These are phyloP conservation scores for Astragalus membranaceus DNA, from an alignment of 306 rosid genomes.

Conservation along the genomic window DNA sequence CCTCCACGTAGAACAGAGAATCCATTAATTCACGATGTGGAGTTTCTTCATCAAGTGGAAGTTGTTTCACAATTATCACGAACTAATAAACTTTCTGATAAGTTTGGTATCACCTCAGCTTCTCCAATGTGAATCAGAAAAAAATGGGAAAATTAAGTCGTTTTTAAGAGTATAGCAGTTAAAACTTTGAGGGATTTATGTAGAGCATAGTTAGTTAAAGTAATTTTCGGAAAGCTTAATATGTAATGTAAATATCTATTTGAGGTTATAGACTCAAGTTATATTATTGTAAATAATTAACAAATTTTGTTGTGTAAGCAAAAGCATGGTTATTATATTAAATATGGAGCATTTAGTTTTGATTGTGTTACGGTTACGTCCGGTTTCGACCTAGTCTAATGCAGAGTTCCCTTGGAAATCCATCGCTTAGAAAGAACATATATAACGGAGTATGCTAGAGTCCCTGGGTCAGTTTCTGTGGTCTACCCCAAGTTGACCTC, in stretches of 20 bases:
- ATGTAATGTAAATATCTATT: slow-evolving; percentile 26
- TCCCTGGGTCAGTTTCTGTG: no score
- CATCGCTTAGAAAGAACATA: no score
- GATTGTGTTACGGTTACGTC: no score
- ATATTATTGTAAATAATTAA: slow-evolving; percentile 8
- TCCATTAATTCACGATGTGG: slow-evolving; percentile 66
- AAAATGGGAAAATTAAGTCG: not conserved
- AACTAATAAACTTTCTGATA: slow-evolving; percentile 46
- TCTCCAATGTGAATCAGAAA: slow-evolving; percentile 30
- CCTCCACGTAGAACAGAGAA: slow-evolving; percentile 78
- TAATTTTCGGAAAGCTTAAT: not conserved
- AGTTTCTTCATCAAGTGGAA: slow-evolving; percentile 69
- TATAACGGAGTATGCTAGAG: no score
- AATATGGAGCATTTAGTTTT: not conserved
- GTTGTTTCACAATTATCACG: slow-evolving; percentile 47
- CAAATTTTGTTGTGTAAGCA: slow-evolving; percentile 10
- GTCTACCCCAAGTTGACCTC: no score
- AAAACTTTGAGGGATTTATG: slow-evolving; percentile 3
- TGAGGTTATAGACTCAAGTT: slow-evolving; percentile 7
- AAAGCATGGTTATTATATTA: not conserved
- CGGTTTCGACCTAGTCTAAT: no score
- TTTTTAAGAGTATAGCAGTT: not conserved
- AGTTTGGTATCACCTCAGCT: slow-evolving; percentile 42
- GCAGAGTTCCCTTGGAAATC: no score
- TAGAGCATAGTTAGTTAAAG: slow-evolving; percentile 3